Evolutionary conservation across 176 grass and related monocot genomes (phyloP).

Genomic region (Cenchrus americanus): DNA sequence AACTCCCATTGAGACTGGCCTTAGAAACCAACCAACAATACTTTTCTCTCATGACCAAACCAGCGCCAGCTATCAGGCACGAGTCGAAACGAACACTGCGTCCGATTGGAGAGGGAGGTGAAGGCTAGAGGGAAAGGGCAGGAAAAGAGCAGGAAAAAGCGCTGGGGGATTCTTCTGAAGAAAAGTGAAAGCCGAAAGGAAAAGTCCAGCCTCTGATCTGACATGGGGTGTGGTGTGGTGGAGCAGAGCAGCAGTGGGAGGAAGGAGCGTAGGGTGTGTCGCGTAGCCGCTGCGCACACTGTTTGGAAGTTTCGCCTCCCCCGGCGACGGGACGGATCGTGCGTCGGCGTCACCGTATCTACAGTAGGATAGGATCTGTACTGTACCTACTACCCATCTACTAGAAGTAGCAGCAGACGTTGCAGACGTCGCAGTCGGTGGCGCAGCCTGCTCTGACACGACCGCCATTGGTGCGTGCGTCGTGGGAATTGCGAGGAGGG

Average conservation of each 20-base stretch:
- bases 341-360: neutral
- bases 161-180: slow-evolving; percentile 16
- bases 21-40: too few relatives aligned
- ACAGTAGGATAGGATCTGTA: neutral
- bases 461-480: neutral
- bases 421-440: neutral
- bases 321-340: slow-evolving; percentile 8
- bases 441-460: neutral
- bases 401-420: neutral
- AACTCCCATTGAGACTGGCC: too few relatives aligned
- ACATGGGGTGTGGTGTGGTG: neutral
- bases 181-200: neutral
- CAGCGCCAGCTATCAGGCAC: too few relatives aligned
- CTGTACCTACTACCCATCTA: too few relatives aligned
- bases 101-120: neutral
- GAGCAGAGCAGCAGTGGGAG: neutral
- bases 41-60: too few relatives aligned
- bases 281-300: neutral
- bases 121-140: too few relatives aligned
- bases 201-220: neutral
- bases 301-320: slow-evolving; percentile 47
- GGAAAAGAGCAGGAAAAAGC: neutral
- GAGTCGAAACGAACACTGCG: too few relatives aligned
- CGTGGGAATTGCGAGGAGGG: too few relatives aligned
- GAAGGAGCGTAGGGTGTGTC: neutral